Conservation (phyloP, 805 yeast species). For the Phaffomyces thermotolerans region DNA sequence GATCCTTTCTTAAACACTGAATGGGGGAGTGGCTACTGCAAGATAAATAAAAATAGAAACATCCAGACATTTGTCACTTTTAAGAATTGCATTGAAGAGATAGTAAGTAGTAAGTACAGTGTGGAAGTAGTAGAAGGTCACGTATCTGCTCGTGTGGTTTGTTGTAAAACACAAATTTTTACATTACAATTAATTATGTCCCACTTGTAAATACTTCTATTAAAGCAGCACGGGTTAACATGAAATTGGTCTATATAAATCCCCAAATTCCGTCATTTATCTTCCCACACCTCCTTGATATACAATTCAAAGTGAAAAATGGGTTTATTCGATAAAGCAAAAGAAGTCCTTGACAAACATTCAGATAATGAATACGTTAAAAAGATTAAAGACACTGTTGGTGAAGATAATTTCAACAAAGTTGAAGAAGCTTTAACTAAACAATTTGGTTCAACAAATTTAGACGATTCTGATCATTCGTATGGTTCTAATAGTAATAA, state of each 20-base stretch:
- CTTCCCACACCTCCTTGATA: not conserved
- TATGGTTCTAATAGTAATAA: not conserved
- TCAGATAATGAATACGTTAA: constrained; percentile 16
- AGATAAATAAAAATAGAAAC: too few relatives aligned
- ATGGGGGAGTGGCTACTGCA: too few relatives aligned
- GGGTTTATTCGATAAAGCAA: constrained; percentile 40
- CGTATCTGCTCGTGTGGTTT: too few relatives aligned
- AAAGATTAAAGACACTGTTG: constrained; percentile 20
- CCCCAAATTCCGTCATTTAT: too few relatives aligned
- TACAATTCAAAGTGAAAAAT: constrained; percentile 17
- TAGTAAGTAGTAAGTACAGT: not conserved
- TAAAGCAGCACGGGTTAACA: too few relatives aligned
- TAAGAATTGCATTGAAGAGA: too few relatives aligned
- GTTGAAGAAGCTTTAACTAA: constrained; percentile 21
- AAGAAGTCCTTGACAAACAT: constrained; percentile 21
- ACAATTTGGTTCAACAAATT: constrained; percentile 22
- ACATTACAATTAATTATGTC: too few relatives aligned
- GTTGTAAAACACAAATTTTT: too few relatives aligned
- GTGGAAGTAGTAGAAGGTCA: not conserved
- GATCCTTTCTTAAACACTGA: not conserved
- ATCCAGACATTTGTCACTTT: too few relatives aligned
- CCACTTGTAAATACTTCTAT: too few relatives aligned
- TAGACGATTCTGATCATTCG: constrained; percentile 13
- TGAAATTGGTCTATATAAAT: too few relatives aligned
- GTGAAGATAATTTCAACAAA: constrained; percentile 23